phyloP scores from a whole-genome alignment of 192 early-diverging fungal species.

The Coemansia sp. region DNA sequence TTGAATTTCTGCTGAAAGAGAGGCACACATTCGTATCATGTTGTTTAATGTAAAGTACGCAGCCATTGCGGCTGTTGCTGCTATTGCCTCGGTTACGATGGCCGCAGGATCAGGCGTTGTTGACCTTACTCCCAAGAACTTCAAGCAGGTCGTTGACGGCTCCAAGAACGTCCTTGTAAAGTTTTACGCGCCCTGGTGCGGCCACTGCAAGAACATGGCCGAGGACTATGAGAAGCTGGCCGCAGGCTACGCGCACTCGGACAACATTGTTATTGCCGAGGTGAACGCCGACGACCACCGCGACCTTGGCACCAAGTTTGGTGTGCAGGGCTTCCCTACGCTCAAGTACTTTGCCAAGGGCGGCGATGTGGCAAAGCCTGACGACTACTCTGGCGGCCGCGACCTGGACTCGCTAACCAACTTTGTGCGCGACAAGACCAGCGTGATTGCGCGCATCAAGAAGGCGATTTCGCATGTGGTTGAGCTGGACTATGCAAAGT shows the following conservation, averaged over 20 bases:
- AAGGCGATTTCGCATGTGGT: constrained; percentile 66
- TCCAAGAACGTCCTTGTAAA: constrained; percentile 81
- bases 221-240: constrained; percentile 80
- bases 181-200: constrained; percentile 94
- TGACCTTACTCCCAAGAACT: constrained; percentile 53
- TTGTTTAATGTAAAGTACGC: constrained; percentile 40
- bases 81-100: constrained; percentile 35
- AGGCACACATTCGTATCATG: constrained; percentile 12
- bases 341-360: constrained; percentile 94
- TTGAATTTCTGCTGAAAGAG: constrained; percentile 5
- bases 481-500: constrained; percentile 70
- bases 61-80: constrained; percentile 28
- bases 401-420: constrained; percentile 72
- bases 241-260: constrained; percentile 68
- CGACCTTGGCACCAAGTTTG: constrained; percentile 74
- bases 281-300: constrained; percentile 85
- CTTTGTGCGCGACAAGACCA: constrained; percentile 83
- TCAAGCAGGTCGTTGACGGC: constrained; percentile 59
- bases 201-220: constrained; percentile 79
- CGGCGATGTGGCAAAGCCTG: constrained; percentile 61
- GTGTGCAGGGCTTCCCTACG: constrained; percentile 82
- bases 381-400: constrained; percentile 82
- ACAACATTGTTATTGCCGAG: constrained; percentile 87
- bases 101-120: constrained; percentile 39
- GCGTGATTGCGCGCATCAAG: constrained; percentile 67